Evolutionary conservation across 139 green algal genomes (phyloP), one percentile per base, ranked within the genome.

Genomic region (Chlorokybus atmophyticus): DNA sequence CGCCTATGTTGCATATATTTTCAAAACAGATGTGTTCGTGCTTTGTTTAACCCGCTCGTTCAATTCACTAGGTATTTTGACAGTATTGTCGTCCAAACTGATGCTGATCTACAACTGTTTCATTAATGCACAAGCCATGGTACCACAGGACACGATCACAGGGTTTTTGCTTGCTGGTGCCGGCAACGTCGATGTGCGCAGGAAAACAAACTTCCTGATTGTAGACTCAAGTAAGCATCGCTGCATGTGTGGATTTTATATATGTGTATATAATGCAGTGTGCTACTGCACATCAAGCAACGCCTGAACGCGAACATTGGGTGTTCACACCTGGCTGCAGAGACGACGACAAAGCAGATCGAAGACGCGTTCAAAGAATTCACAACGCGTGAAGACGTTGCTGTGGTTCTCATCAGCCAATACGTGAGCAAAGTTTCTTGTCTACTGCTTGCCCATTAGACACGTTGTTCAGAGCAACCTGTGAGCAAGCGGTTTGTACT

Each of bases 101-200:
- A 17, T 23, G 14, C 17, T 44, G 38, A 14, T 44, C 38, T 23
- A 23, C 38, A 17, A 17, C n/a, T n/a, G n/a, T n/a, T n/a, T n/a
- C 38, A 44, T 44, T 23, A 23, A 23, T 44, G 14, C 38, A 17
- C 38, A 44, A 44, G 14, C 14, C 14, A 23, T 7, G 21, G 49
- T 29, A 25, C 54, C 35, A n/a, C 64, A 96, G 83, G 91, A 99
- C 62, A 97, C 92, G 0, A 85, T 95, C 24, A 99, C 92, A 2
- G 92, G 92, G 21, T 94, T 99, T 57, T 61, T 99, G 32, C 77
- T 99, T 1, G 86, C 92, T 19, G 91, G 91, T 24, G 83, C 95
- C 2, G 92, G 91, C 0, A 82, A 97, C 52, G 69, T 94, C 14
- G 91, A 98, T 76, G 29, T 93, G 3, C 69, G 86, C 19, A 83